Percentiles rank a stretch among this genome's conserved stretches.
These are phyloP conservation scores for Verruconis gallopava DNA, from an alignment of 2,329 filamentous ascomycete species.

Conservation along the genomic window DNA sequence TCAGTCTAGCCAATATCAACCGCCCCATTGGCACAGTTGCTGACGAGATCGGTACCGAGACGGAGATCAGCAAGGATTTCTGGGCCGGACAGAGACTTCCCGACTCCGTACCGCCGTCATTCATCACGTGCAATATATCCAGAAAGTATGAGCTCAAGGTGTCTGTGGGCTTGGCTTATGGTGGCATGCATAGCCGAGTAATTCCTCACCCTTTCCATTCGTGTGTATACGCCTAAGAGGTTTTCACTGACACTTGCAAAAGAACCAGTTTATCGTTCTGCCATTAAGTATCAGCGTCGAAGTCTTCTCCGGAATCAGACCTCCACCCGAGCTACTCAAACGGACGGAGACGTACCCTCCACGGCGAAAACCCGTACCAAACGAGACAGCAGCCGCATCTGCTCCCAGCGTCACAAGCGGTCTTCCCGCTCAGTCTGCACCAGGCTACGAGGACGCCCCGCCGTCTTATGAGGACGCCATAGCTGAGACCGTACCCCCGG, in stretches of 20 bases:
- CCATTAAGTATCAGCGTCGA: constrained; percentile 68
- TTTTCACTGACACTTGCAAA: constrained; percentile 11
- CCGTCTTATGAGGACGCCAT: constrained; percentile 92
- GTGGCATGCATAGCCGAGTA: constrained; percentile 32
- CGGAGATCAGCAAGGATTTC: constrained; percentile 53
- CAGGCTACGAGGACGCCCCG: constrained; percentile 58
- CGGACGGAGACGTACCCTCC: constrained; percentile 35
- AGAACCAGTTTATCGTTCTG: constrained; percentile 64
- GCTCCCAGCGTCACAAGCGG: constrained; percentile 14
- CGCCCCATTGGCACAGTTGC: constrained; percentile 50
- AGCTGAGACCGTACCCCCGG: constrained; percentile 61
- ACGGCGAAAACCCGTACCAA: constrained; percentile 13
- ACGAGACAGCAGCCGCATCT: not conserved
- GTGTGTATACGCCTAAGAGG: no score
- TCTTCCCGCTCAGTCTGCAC: constrained; percentile 1
- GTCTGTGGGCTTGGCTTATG: constrained; percentile 64
- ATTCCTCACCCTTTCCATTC: not conserved
- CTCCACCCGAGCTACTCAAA: constrained; percentile 62
- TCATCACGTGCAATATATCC: constrained; percentile 76
- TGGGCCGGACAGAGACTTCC: constrained; percentile 66
- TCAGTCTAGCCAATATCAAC: constrained; percentile 57
- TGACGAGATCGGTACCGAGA: constrained; percentile 51
- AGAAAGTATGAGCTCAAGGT: constrained; percentile 76
- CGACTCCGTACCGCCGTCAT: constrained; percentile 76
- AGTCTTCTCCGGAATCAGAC: constrained; percentile 78